A percentile compares a stretch with the other conserved stretches of the same genome.
These are phyloP conservation scores for Erythrophleum fordii DNA, from an alignment of 306 rosid genomes.

Conservation along the genomic window DNA sequence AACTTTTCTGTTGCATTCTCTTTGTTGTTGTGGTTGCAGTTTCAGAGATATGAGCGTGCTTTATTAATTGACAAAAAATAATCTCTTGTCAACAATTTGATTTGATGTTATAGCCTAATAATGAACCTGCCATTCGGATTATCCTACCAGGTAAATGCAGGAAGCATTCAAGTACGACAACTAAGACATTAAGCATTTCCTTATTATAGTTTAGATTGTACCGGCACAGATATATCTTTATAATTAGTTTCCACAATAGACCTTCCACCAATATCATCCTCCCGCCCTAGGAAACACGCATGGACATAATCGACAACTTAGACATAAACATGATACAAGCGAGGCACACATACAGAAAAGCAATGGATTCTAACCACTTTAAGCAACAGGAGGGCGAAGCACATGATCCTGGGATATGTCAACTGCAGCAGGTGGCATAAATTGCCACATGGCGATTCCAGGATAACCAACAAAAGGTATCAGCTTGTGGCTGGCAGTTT, in stretches of 20 bases:
- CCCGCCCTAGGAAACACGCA: constrained; percentile 38
- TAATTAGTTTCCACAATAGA: constrained; percentile 28
- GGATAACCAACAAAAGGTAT: constrained; percentile 88
- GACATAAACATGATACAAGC: constrained; percentile 26
- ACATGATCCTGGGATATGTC: constrained; percentile 93
- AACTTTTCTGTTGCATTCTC: constrained; percentile 30
- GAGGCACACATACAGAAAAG: constrained; percentile 24
- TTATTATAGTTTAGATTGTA: constrained; percentile 31
- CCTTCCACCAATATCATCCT: constrained; percentile 4
- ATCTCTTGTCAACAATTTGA: neutral
- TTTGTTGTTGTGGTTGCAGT: constrained; percentile 32
- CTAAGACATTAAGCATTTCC: constrained; percentile 18
- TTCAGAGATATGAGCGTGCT: constrained; percentile 27
- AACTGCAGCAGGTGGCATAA: constrained; percentile 76
- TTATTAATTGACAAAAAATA: neutral
- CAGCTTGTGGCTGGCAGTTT: constrained; percentile 66
- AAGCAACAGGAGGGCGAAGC: constrained; percentile 95
- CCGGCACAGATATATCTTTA: constrained; percentile 25
- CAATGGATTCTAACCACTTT: constrained; percentile 48
- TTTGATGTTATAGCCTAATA: constrained; percentile 20
- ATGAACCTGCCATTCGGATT: constrained; percentile 9
- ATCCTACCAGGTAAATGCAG: constrained; percentile 27
- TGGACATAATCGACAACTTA: constrained; percentile 30
- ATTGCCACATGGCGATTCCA: constrained; percentile 94
- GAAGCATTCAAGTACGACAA: constrained; percentile 21